Evolutionary conservation across 140 eudicot species (phyloP), one percentile per base, ranked within the genome.

Genomic region (Stevia rebaudiana): DNA sequence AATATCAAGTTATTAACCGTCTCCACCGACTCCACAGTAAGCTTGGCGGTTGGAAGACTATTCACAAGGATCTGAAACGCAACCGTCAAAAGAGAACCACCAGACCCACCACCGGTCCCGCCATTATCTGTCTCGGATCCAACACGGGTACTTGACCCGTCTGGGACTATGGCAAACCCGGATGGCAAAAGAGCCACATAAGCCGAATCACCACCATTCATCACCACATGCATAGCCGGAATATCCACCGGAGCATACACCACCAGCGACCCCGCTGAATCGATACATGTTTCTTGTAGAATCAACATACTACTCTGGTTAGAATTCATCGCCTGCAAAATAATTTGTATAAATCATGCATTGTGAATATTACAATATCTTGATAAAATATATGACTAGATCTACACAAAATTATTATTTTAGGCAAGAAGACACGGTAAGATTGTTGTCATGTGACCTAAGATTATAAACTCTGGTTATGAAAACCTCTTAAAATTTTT

Each of bases 191-290:
- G 76, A 3, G 99, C 95, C 80, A 92, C 97, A 52, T 88, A 88
- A 22, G 96, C 94, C 0, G 99, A 85, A 68, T 92, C 99, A n/a
- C 97, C 99, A n/a, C 99, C 99, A 61, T 83, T 83, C 99, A 92
- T 92, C 76, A 88, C 99, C 71, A 85, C 86, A 53, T 92, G 89
- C 95, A 88, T 88, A 2, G 99, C 99, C 18, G 96, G 99, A 58
- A 83, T 83, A 69, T 92, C 99, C 15, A 92, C 97, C 5, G 99
- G 99, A 23, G 97, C 96, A 77, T 92, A 92, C 69, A 88, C 97
- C 35, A 92, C 99, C 49, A 92, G 75, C 62, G 99, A 83, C 24
- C 96, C 99, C 15, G 96, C 83, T 0, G 95, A 87, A 72, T 88
- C 99, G 3, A 70, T 85, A 76, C 99, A 79, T 0, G 97, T 92